Base-by-base conservation (phyloP, 2,329 filamentous ascomycete species). In the Lojkania enalia region DNA sequence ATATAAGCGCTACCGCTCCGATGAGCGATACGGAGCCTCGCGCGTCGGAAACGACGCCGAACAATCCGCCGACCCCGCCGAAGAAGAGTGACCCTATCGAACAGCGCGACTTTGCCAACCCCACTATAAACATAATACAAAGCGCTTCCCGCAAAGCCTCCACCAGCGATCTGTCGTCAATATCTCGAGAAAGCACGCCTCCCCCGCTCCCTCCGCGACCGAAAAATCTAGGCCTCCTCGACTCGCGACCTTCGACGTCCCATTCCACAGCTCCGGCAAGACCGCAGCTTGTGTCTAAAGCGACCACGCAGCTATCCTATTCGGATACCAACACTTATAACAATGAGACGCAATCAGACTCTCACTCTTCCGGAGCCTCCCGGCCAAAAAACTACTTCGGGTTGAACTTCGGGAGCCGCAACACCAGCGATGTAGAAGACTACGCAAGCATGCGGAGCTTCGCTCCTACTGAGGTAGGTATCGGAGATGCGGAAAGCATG, bases 301-400 rank as follows among this genome's bases (percentile, higher is more conserved):
- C 92, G 36, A 96, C 91, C 3, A 96, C 90, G 1, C 90, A 90
- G 7, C 64, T 97, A 12, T 92, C 90, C 0, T 80, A 89, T 13
- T 79, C 90, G 50, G 90, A 92, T 55, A 88, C 87, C 0, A 77
- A 91, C 38, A 84, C 84, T 1, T 86, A 87, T 51, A 83, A 83
- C 9, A 87, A 89, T 18, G 57, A 64, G 38, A 47, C 50, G 30
- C 46, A 31, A 39, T 64, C 57, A 47, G 63, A 39, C 48, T 68
- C 57, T 7, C 36, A 53, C n/a, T 54, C 63, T 2, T 56, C 63
- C 5, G 48, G 51, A 4, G 53, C 54, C n/a, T 71, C 73, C 14
- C 66, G 69, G 25, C 63, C 70, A 43, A 68, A 68, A 30, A 71
- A 69, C 46, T 61, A 64, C 40, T 60, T 68, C 5, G 66, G 68